A percentile compares a stretch with the other conserved stretches of the same genome.
phyloP scores from a whole-genome alignment of 2,329 filamentous ascomycete genomes.

The Elsinoe arachidis region DNA sequence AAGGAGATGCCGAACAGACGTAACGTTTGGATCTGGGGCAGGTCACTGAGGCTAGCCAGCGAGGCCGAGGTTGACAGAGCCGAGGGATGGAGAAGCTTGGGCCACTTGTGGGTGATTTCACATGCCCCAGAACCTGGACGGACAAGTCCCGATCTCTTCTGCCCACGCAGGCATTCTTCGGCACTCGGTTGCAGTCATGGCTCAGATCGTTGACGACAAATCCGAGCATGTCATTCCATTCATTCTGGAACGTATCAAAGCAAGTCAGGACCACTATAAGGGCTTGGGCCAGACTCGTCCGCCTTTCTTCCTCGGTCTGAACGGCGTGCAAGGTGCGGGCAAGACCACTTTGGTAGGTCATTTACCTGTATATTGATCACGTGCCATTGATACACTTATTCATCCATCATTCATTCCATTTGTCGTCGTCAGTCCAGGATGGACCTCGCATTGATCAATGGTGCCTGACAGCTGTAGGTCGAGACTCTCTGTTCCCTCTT shows the following conservation, averaged over 20 bases:
- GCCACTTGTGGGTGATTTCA: conserved; percentile 3
- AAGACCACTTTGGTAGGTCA: conserved; percentile 72
- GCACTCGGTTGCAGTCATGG: conserved; percentile 28
- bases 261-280: conserved; percentile 38
- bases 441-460: no score
- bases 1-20: neutral
- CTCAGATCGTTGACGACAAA: conserved; percentile 64
- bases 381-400: neutral
- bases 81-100: conserved; percentile 8
- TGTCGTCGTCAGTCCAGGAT: no score
- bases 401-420: neutral
- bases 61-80: conserved; percentile 11
- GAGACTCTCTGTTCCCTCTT: conserved; percentile 56
- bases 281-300: conserved; percentile 32
- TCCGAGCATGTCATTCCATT: conserved; percentile 70
- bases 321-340: conserved; percentile 83
- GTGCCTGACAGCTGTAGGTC: conserved; percentile 35
- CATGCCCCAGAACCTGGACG: neutral
- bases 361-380: neutral
- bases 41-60: neutral
- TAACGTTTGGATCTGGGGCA: conserved; percentile 9
- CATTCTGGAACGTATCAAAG: conserved; percentile 53
- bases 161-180: neutral
- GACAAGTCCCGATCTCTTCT: neutral
- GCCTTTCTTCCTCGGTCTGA: conserved; percentile 80